Base-by-base conservation (phyloP, 768 basidiomycete species). In the Lentinus brumalis region DNA sequence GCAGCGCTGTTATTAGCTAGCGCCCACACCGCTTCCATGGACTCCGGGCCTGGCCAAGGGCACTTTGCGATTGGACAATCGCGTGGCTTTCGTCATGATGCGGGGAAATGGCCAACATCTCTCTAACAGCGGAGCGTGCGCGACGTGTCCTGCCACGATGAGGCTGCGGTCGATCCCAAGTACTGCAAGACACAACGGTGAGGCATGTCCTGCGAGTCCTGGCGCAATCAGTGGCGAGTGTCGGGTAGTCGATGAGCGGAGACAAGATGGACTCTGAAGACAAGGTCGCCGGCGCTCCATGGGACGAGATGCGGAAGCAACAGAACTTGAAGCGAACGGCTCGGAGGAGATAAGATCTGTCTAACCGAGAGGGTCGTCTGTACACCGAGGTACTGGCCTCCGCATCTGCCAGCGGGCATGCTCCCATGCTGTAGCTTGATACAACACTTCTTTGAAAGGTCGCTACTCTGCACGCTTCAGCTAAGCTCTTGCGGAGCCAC, bases 81-180 rank as follows among this genome's bases (percentile, higher is more conserved):
- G 46, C 45, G 32, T 51, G 51, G 39, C 52, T 15, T 55, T 57
- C 61, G 61, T 62, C 61, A 62, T 62, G 61, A 62, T 62, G 61
- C 56, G 61, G 61, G 56, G 61, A 62, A 62, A 58, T 62, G 58
- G 53, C 21, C 8, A 39, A 58, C 26, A 52, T 47, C 21, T 50
- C 45, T 45, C 56, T 26, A 39, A 53, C 51, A 29, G 30, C 50
- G 30, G 3, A 7, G 31, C 16, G 52, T 38, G 1, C 21, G 47
- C 26, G 47, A 12, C 18, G 21, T 26, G 42, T 21, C 21, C 42
- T 44, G 21, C 42, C 15, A 15, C 42, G 16, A 26, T 26, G 21
- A 26, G 21, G 21, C 42, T 15, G 21, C 16, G 21, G 42, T 21
- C 42, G 42, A 15, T 44, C 21, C 6, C 11, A 41, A 16, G 40